Percentiles rank a stretch among this genome's conserved stretches.
These are phyloP conservation scores for Lindgomyces ingoldianus DNA, from an alignment of 495 filamentous ascomycete species.

Conservation along the genomic window DNA sequence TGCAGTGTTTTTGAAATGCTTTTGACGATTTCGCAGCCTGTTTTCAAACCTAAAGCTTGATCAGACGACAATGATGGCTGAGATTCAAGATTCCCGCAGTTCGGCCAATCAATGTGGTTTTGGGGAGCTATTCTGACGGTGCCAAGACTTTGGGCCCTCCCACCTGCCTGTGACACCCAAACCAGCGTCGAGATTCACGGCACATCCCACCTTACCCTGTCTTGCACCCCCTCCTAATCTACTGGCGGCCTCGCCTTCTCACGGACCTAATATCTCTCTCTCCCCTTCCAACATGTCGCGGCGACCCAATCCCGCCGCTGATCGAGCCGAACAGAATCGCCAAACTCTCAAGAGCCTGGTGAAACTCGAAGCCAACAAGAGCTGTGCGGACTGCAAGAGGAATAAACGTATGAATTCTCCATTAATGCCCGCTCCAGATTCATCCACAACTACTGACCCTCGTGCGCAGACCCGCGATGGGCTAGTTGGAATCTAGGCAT, in stretches of 20 bases:
- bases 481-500: constrained; percentile 73
- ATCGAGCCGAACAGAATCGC: constrained; percentile 86
- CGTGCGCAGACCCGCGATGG: constrained; percentile 87
- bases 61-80: too few relatives aligned
- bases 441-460: constrained; percentile 23
- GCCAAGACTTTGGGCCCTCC: constrained; percentile 12
- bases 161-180: too few relatives aligned
- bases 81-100: background rate
- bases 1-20: too few relatives aligned
- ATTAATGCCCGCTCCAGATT: too few relatives aligned
- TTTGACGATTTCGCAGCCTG: too few relatives aligned
- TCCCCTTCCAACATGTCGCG: constrained; percentile 70
- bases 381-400: constrained; percentile 96
- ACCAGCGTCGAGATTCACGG: background rate
- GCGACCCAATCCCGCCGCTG: constrained; percentile 75
- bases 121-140: constrained; percentile 4
- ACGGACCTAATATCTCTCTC: background rate
- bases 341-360: constrained; percentile 86
- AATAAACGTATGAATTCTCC: constrained; percentile 77
- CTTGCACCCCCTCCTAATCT: background rate
- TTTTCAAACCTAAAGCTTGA: too few relatives aligned
- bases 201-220: background rate
- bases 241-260: background rate
- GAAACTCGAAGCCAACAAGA: constrained; percentile 92
- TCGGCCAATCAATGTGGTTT: constrained; percentile 4